These are phyloP conservation scores for Naganishia cerealis DNA, from an alignment of 1,284 basidiomycete species.

Conservation along the genomic window DNA sequence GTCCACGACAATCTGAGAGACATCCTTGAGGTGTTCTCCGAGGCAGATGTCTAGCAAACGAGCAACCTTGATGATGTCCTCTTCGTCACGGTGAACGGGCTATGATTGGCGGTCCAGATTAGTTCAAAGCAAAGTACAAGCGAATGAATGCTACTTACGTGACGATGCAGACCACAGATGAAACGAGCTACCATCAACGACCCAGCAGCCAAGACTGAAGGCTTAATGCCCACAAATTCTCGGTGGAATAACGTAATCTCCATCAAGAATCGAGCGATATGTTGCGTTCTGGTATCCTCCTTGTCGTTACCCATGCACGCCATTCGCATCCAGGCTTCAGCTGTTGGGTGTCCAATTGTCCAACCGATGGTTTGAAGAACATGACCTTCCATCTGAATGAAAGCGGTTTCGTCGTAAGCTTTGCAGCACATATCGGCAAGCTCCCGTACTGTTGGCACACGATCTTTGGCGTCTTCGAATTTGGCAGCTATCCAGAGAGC, in stretches of 20 bases:
- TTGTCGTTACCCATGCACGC: slow-evolving; percentile 59
- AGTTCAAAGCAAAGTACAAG: not conserved
- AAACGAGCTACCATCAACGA: slow-evolving; percentile 84
- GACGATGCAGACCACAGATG: slow-evolving; percentile 74
- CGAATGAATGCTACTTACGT: slow-evolving; percentile 58
- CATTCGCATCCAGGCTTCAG: slow-evolving; percentile 89
- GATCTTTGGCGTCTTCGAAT: slow-evolving; percentile 98
- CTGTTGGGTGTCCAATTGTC: slow-evolving; percentile 95
- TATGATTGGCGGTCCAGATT: slow-evolving; percentile 32
- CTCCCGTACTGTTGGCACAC: slow-evolving; percentile 91
- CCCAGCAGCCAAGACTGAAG: slow-evolving; percentile 83
- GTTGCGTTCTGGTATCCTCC: slow-evolving; percentile 85
- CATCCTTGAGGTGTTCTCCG: slow-evolving; percentile 76
- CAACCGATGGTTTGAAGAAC: slow-evolving; percentile 94
- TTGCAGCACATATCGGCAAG: slow-evolving; percentile 91
- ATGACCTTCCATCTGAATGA: slow-evolving; percentile 94
- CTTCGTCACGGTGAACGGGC: slow-evolving; percentile 67
- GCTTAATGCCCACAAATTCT: slow-evolving; percentile 82
- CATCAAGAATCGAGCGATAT: slow-evolving; percentile 95
- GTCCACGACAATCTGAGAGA: slow-evolving; percentile 91
- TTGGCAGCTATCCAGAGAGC: slow-evolving; percentile 99
- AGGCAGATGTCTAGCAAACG: slow-evolving; percentile 81
- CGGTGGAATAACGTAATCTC: slow-evolving; percentile 96
- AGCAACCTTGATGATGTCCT: slow-evolving; percentile 66
- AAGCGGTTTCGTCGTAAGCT: slow-evolving; percentile 92